Evolutionary conservation across 345 rosid genomes (phyloP).

Genomic region (Hevea brasiliensis): DNA sequence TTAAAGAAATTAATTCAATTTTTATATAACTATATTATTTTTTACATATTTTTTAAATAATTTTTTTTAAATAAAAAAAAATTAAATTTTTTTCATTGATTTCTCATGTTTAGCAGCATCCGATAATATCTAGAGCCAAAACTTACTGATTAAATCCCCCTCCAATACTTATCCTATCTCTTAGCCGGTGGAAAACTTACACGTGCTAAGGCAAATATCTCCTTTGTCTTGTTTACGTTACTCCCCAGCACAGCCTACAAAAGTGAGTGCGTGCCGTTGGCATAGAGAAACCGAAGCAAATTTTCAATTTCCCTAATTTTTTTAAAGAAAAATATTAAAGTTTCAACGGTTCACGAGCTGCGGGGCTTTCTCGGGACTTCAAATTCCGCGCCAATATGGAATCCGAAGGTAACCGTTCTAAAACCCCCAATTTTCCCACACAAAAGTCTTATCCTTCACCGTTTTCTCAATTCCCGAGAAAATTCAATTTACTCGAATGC

Average conservation of each 20-base stretch:
- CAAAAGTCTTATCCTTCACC: not conserved
- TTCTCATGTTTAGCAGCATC: too few species aligned
- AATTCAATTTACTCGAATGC: not conserved
- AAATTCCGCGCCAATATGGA: slow-evolving; percentile 41
- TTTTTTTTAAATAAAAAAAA: too few species aligned
- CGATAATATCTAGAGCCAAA: too few species aligned
- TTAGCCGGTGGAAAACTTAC: not conserved
- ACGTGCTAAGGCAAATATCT: not conserved
- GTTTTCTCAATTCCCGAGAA: not conserved
- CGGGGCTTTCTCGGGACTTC: slow-evolving; percentile 11
- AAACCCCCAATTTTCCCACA: not conserved
- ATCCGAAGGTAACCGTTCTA: slow-evolving; percentile 18
- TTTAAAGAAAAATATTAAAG: not conserved
- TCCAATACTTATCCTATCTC: too few species aligned
- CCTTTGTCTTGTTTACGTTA: not conserved
- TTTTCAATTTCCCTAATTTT: not conserved
- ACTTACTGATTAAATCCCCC: too few species aligned
- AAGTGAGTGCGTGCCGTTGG: not conserved
- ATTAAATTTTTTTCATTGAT: too few species aligned
- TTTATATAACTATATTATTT: too few species aligned
- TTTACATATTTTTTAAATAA: too few species aligned
- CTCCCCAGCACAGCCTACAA: not conserved
- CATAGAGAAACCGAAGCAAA: not conserved
- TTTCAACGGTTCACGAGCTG: not conserved
- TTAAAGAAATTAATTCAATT: too few species aligned